Evolutionary conservation across 371 early-diverging fungal species (phyloP).

Genomic region (Circinella minor): DNA sequence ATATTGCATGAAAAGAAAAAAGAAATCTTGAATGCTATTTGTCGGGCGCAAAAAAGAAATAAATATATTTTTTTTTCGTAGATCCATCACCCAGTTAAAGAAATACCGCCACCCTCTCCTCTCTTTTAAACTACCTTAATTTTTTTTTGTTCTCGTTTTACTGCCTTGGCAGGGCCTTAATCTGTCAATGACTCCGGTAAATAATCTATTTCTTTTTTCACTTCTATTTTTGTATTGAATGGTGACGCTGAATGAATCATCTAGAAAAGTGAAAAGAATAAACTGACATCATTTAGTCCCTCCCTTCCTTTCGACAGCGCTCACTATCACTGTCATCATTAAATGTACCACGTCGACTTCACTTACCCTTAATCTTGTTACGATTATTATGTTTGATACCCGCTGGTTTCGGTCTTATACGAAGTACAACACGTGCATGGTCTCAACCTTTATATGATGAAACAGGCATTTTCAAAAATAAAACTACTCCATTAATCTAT

Average conservation of each 20-base stretch:
- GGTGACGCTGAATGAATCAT: too few relatives aligned
- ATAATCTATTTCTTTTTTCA: not conserved
- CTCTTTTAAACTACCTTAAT: too few relatives aligned
- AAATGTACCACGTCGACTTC: conserved; percentile 49
- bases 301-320: conserved; percentile 38
- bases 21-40: too few relatives aligned
- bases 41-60: too few relatives aligned
- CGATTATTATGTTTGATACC: conserved; percentile 52
- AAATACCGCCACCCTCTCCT: too few relatives aligned
- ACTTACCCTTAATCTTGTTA: conserved; percentile 44
- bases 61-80: too few relatives aligned
- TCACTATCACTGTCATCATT: conserved; percentile 41
- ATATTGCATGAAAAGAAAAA: too few relatives aligned
- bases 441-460: conserved; percentile 40
- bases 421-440: conserved; percentile 45
- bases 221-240: not conserved
- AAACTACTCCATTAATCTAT: conserved; percentile 61
- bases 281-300: conserved; percentile 10
- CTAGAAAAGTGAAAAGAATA: not conserved
- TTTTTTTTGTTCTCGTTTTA: too few relatives aligned
- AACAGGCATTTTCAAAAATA: conserved; percentile 52
- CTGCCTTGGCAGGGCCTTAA: conserved; percentile 6
- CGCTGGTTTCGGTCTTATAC: conserved; percentile 51
- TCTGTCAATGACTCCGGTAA: conserved; percentile 20
- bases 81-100: too few relatives aligned